Evolutionary conservation across 148 eudicot species (phyloP), one percentile per base, ranked within the genome.

Genomic region (Cornus suecica): DNA sequence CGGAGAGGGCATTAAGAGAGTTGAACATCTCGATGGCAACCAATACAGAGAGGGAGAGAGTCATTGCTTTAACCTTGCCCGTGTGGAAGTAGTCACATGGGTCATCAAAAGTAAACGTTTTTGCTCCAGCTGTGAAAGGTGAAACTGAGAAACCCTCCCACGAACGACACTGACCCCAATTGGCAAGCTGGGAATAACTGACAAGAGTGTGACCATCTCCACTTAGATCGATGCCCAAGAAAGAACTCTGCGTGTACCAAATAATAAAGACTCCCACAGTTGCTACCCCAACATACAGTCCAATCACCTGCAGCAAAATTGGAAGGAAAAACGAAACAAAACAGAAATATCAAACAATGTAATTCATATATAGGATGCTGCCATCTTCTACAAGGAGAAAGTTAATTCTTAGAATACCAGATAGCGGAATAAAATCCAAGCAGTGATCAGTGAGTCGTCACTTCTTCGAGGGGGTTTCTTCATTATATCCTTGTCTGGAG

Each of bases 401-500:
- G 27, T 62, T 41, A 28, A 41, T 15, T 52, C 13, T 24, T 32
- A 24, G 1, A 63, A 28, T 86, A 93, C 98, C 96, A 93, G 78
- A 79, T 91, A 94, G 69, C 97, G 90, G 77, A 94, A 90, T 56
- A 94, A 72, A 80, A 89, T 88, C 92, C 98, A 93, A 20, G 97
- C 80, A 87, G 84, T 90, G 77, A 91, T 93, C 81, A 93, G 80
- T 14, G 98, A 89, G 74, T 90, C 98, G 45, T 91, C 91, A 69
- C 98, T 93, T 87, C 86, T 87, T 52, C 94, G 83, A 58, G 98
- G 98, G 45, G 90, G 88, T 79, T 93, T 93, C 84, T 88, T 91
- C 98, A 93, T 93, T 52, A 93, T 85, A 77, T 93, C 91, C 71
- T 88, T 91, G 84, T 93, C 98, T 51, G 98, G 94, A 78, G 98